These are phyloP conservation scores for Corylus americana DNA, from an alignment of 306 rosid genomes.

Conservation along the genomic window DNA sequence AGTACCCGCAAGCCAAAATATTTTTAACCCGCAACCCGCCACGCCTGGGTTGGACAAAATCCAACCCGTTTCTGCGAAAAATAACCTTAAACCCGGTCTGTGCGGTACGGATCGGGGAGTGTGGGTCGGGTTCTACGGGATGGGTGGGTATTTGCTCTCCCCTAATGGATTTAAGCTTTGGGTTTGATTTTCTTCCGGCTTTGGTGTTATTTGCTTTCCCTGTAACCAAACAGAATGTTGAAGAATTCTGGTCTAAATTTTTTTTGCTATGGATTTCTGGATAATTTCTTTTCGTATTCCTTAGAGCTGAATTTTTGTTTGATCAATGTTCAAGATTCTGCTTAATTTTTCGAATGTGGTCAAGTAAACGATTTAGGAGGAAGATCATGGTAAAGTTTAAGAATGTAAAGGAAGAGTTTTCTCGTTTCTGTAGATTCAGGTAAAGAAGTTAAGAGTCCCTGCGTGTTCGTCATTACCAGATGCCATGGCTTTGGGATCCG, in stretches of 20 bases:
- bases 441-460: conserved; percentile 14
- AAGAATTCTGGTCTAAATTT: not conserved
- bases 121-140: too few species aligned
- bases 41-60: too few species aligned
- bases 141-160: too few species aligned
- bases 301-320: not conserved
- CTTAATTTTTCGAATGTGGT: not conserved
- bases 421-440: conserved; percentile 21
- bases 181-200: too few species aligned
- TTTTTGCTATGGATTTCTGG: not conserved
- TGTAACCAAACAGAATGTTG: not conserved
- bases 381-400: conserved; percentile 32
- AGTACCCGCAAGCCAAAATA: too few species aligned
- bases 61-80: too few species aligned
- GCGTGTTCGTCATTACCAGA: conserved; percentile 30
- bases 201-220: too few species aligned
- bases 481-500: not conserved
- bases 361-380: not conserved
- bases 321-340: conserved; percentile 4
- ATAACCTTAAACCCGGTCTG: too few species aligned
- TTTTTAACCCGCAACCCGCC: too few species aligned
- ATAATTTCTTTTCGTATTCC: not conserved
- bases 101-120: too few species aligned
- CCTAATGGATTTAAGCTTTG: too few species aligned
- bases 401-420: conserved; percentile 23